Conservation (phyloP, 768 basidiomycete species). For the Termitomyces sp. region DNA sequence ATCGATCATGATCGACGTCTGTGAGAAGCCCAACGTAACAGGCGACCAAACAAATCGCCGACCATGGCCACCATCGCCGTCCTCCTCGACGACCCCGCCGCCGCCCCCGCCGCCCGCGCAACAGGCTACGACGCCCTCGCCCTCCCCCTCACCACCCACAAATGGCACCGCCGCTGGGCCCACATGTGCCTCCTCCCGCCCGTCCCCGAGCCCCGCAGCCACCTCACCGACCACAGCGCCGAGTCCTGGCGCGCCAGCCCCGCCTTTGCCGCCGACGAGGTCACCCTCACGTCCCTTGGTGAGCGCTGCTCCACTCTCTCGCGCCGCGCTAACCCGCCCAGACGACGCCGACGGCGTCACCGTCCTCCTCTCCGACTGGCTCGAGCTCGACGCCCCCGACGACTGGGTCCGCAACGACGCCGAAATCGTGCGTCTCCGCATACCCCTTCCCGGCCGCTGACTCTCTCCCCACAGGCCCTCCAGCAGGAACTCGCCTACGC, state of each 20-base stretch:
- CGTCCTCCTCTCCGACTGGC: slow-evolving; percentile 86
- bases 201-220: slow-evolving; percentile 29
- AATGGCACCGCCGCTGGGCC: slow-evolving; percentile 86
- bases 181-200: slow-evolving; percentile 76
- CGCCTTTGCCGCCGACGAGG: slow-evolving; percentile 75
- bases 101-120: slow-evolving; percentile 8
- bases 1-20: too few species aligned
- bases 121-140: slow-evolving; percentile 76
- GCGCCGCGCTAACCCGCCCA: slow-evolving; percentile 17
- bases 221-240: slow-evolving; percentile 53
- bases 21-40: too few species aligned
- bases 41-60: too few species aligned
- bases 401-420: slow-evolving; percentile 95
- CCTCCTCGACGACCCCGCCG: slow-evolving; percentile 4
- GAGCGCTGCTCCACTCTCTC: slow-evolving; percentile 19
- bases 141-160: slow-evolving; percentile 83
- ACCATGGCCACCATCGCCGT: slow-evolving; percentile 14
- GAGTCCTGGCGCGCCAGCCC: slow-evolving; percentile 87
- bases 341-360: slow-evolving; percentile 74
- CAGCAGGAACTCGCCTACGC: slow-evolving; percentile 92
- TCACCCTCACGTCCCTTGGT: slow-evolving; percentile 89
- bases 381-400: slow-evolving; percentile 89
- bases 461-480: slow-evolving; percentile 56
- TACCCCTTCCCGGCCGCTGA: background rate
- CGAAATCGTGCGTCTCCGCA: slow-evolving; percentile 66